Evolutionary conservation across 495 filamentous ascomycete species (phyloP).

Genomic region (Letharia lupina): DNA sequence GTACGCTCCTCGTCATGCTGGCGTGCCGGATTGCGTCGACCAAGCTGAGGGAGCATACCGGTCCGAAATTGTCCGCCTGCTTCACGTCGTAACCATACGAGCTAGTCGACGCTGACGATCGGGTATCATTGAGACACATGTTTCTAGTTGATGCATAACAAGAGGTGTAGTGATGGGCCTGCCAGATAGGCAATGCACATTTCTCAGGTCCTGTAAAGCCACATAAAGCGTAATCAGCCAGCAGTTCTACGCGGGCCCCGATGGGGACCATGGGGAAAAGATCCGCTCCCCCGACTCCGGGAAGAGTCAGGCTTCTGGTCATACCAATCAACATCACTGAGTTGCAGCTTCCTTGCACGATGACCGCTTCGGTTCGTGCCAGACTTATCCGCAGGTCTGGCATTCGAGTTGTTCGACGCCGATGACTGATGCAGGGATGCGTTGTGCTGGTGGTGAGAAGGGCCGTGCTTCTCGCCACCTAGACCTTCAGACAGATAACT

Average conservation of each 20-base stretch:
- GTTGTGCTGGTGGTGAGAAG: constrained; percentile 24
- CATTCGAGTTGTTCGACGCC: constrained; percentile 21
- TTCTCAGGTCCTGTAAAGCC: constrained; percentile 23
- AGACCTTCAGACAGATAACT: constrained; percentile 30
- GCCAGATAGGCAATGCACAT: neutral
- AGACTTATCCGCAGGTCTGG: constrained; percentile 50
- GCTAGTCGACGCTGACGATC: neutral
- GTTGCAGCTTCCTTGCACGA: constrained; percentile 80
- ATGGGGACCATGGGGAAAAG: constrained; percentile 4
- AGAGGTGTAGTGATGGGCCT: neutral
- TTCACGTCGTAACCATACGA: neutral
- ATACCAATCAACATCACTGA: constrained; percentile 98
- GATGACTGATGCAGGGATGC: constrained; percentile 24
- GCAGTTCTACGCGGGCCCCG: constrained; percentile 9
- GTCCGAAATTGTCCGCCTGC: neutral
- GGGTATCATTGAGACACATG: neutral
- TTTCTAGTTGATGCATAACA: neutral
- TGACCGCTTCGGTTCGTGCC: constrained; percentile 66
- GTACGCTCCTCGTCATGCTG: neutral
- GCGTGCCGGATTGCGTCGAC: neutral
- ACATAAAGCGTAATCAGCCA: constrained; percentile 19
- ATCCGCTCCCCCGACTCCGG: constrained; percentile 13
- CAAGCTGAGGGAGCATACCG: neutral
- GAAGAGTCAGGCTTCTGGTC: constrained; percentile 22
- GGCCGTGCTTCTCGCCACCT: constrained; percentile 22